Evolutionary conservation across 345 rosid genomes (phyloP).

Genomic region (Melaleuca quinquenervia): DNA sequence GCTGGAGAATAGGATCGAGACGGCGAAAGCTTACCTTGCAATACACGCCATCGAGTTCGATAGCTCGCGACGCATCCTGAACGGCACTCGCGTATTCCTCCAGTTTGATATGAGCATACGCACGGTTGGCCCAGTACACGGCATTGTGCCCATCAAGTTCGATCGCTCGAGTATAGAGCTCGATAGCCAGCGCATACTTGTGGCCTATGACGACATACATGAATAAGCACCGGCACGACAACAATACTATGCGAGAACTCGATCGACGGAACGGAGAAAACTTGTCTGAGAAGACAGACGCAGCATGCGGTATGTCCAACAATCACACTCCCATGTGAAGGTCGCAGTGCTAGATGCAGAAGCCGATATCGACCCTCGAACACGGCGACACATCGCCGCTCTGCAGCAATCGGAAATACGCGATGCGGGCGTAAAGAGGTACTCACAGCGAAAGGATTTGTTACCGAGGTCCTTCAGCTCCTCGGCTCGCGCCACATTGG

Average conservation of each 20-base stretch:
- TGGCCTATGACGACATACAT: neutral
- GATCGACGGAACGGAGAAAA: neutral
- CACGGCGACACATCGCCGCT: neutral
- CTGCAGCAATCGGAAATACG: neutral
- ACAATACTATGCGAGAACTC: neutral
- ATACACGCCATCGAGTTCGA: neutral
- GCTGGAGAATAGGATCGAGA: neutral
- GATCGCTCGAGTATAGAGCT: neutral
- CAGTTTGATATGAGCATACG: neutral
- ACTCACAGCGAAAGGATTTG: neutral
- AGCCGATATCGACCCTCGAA: neutral
- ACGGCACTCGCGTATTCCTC: constrained; percentile 3
- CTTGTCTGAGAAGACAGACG: neutral
- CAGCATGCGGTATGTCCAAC: neutral
- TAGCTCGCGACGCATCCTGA: neutral
- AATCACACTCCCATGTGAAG: neutral
- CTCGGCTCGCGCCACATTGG: neutral
- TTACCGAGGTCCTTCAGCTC: neutral
- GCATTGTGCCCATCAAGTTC: neutral
- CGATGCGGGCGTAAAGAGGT: neutral
- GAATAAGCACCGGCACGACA: neutral
- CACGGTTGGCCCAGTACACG: neutral
- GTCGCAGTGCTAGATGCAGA: neutral
- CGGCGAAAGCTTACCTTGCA: neutral
- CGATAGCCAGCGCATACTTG: neutral